Conservation (phyloP, 768 basidiomycete genomes). For the Kwoniella sp. region DNA sequence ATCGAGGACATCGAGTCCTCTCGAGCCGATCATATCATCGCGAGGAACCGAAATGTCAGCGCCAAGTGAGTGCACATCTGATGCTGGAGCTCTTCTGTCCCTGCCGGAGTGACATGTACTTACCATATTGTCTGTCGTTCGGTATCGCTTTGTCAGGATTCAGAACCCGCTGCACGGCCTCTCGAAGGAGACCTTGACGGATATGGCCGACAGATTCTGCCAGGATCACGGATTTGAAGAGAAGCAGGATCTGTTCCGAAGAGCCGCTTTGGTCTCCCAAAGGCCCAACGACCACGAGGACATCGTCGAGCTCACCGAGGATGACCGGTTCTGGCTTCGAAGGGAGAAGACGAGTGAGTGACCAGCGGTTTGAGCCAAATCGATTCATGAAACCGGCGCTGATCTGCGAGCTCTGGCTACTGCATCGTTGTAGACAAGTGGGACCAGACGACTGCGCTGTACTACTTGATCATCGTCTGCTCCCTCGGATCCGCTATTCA, state of each 20-base stretch:
- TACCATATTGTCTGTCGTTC: background rate
- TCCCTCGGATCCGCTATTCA: constrained; percentile 45
- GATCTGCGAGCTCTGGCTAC: too few species aligned
- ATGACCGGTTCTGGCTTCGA: constrained; percentile 43
- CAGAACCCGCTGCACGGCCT: constrained; percentile 41
- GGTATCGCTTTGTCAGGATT: constrained; percentile 16
- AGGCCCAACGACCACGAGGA: constrained; percentile 41
- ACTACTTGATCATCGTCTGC: constrained; percentile 38
- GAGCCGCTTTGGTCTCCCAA: constrained; percentile 50
- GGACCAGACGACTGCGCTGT: constrained; percentile 47
- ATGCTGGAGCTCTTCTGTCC: too few species aligned
- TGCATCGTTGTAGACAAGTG: constrained; percentile 38
- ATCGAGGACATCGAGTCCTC: constrained; percentile 23
- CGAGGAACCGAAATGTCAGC: constrained; percentile 30
- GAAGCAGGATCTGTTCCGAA: constrained; percentile 38
- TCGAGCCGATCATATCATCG: constrained; percentile 4
- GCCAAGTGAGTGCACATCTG: constrained; percentile 40
- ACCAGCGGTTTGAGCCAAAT: background rate
- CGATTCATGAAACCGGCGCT: background rate
- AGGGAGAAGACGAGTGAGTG: constrained; percentile 46
- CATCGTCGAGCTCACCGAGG: constrained; percentile 42
- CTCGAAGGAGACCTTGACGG: constrained; percentile 31
- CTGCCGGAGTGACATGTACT: constrained; percentile 1
- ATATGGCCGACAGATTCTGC: constrained; percentile 39
- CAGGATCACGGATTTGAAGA: constrained; percentile 39